phyloP scores from a whole-genome alignment of 1,139 yeast genomes.

The Lodderomyces theae region DNA sequence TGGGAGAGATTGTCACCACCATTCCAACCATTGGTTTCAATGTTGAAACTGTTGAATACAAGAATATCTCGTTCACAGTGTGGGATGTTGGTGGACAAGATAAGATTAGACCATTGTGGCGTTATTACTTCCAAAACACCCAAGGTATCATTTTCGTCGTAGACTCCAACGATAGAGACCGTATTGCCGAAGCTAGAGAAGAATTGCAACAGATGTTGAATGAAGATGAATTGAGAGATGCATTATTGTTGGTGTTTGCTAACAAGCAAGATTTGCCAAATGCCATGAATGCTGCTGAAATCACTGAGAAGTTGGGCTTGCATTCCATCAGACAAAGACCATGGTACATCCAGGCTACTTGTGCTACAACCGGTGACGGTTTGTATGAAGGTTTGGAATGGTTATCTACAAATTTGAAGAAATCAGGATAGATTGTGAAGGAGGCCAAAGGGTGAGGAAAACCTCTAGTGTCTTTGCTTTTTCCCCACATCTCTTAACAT shows the following conservation, averaged over 20 bases:
- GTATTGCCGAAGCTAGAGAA: constrained; percentile 44
- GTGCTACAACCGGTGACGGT: constrained; percentile 45
- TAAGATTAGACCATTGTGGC: constrained; percentile 44
- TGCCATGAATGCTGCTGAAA: constrained; percentile 46
- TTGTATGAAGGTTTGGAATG: constrained; percentile 45
- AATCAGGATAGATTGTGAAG: constrained; percentile 16
- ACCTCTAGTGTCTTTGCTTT: neutral
- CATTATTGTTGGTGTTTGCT: constrained; percentile 41
- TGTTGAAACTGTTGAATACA: constrained; percentile 43
- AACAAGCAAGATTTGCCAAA: constrained; percentile 45
- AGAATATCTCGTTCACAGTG: constrained; percentile 41
- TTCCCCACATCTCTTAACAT: neutral
- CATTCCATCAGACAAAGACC: constrained; percentile 44
- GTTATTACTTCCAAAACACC: constrained; percentile 44
- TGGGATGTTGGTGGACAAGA: constrained; percentile 49
- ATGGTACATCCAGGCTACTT: constrained; percentile 43
- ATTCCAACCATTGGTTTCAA: constrained; percentile 44
- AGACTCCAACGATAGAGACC: constrained; percentile 44
- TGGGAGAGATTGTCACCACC: constrained; percentile 43
- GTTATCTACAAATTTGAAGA: constrained; percentile 39
- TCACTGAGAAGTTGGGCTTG: constrained; percentile 43
- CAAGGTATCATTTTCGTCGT: constrained; percentile 43
- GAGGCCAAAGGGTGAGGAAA: neutral
- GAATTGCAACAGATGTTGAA: constrained; percentile 45
- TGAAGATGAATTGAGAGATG: constrained; percentile 44